These are phyloP conservation scores for Purshia tridentata DNA, from an alignment of 306 rosid genomes.

Conservation along the genomic window DNA sequence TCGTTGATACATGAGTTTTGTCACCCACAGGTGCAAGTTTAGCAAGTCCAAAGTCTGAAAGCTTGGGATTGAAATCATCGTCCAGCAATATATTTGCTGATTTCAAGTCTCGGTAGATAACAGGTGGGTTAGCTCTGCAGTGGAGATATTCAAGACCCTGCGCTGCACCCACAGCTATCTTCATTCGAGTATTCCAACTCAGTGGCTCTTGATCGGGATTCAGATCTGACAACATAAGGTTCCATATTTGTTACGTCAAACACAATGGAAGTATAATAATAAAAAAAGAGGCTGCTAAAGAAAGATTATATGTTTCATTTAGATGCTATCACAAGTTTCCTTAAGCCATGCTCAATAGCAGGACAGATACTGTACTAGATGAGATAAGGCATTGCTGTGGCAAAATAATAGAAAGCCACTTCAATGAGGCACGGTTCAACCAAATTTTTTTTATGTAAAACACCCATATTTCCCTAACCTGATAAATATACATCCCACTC, in stretches of 20 bases:
- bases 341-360: background rate
- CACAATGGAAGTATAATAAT: background rate
- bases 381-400: background rate
- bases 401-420: background rate
- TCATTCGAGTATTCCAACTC: slow-evolving; percentile 78
- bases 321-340: background rate
- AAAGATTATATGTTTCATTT: background rate
- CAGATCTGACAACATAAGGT: slow-evolving; percentile 45
- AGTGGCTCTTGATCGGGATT: slow-evolving; percentile 53
- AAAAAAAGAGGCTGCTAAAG: background rate
- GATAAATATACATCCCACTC: background rate
- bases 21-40: slow-evolving; percentile 98
- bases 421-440: background rate
- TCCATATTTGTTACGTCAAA: slow-evolving; percentile 8
- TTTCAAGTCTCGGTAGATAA: slow-evolving; percentile 91
- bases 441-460: background rate
- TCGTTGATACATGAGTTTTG: slow-evolving; percentile 91
- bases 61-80: slow-evolving; percentile 71
- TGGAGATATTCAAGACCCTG: slow-evolving; percentile 94
- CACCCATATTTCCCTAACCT: background rate
- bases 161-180: slow-evolving; percentile 87
- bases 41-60: slow-evolving; percentile 96
- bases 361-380: background rate
- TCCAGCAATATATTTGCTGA: slow-evolving; percentile 90
- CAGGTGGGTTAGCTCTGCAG: slow-evolving; percentile 90